phyloP scores from a whole-genome alignment of 2,329 filamentous ascomycete species.

The Fusarium pininemorale region DNA sequence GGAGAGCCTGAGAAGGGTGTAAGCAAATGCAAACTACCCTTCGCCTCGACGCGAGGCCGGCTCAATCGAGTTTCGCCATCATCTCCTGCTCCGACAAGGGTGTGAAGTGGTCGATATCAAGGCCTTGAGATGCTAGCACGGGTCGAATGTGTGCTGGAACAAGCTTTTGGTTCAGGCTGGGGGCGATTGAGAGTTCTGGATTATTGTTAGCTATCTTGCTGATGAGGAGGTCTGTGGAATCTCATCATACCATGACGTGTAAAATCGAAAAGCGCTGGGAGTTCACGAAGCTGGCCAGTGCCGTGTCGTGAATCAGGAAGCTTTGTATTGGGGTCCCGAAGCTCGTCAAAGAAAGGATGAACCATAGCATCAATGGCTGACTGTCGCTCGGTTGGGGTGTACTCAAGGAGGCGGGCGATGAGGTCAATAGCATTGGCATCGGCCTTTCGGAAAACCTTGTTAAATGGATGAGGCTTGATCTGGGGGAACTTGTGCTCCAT shows the following conservation, averaged over 20 bases:
- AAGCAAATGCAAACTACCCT: slow-evolving; percentile 48
- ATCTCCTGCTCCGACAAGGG: slow-evolving; percentile 94
- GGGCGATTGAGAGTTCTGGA: slow-evolving; percentile 93
- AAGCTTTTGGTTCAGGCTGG: slow-evolving; percentile 85
- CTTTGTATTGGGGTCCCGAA: slow-evolving; percentile 89
- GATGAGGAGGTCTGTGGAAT: background rate
- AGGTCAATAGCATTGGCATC: slow-evolving; percentile 92
- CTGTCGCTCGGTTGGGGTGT: slow-evolving; percentile 94
- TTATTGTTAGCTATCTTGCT: slow-evolving; percentile 19
- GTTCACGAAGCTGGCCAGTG: slow-evolving; percentile 79
- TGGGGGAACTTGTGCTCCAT: slow-evolving; percentile 99
- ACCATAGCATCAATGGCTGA: slow-evolving; percentile 96
- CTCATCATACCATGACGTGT: slow-evolving; percentile 81
- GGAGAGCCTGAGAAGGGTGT: slow-evolving; percentile 42
- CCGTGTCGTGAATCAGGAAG: slow-evolving; percentile 94
- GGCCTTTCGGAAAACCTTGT: slow-evolving; percentile 98
- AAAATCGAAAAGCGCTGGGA: slow-evolving; percentile 93
- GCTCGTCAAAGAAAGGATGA: slow-evolving; percentile 97
- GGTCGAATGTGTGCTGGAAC: slow-evolving; percentile 85
- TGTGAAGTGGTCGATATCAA: slow-evolving; percentile 94
- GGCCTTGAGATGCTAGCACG: slow-evolving; percentile 76
- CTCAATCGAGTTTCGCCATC: slow-evolving; percentile 96
- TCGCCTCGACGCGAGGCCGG: slow-evolving; percentile 34
- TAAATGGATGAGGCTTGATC: slow-evolving; percentile 99
- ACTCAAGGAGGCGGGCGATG: slow-evolving; percentile 92